These are phyloP conservation scores for Hypoxylon sp. DNA, from an alignment of 2,329 filamentous ascomycete genomes.

Conservation along the genomic window DNA sequence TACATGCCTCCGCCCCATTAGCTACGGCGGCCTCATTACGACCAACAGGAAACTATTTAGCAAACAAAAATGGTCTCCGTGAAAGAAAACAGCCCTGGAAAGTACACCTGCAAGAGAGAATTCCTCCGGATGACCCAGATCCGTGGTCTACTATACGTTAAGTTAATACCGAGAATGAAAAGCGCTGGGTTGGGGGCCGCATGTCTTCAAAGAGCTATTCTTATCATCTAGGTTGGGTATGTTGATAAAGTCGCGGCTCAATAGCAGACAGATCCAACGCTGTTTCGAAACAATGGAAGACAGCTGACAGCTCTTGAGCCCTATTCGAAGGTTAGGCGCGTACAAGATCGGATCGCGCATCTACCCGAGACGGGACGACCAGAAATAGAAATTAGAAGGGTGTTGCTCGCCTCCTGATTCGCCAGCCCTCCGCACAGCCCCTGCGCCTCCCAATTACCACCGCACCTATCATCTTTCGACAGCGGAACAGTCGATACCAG, in stretches of 20 bases:
- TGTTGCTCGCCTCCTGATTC: conserved; percentile 30
- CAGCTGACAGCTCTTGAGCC: conserved; percentile 25
- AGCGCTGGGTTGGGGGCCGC: conserved; percentile 9
- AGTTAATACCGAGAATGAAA: background rate
- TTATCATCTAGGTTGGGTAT: conserved; percentile 29
- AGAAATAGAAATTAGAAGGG: conserved; percentile 40
- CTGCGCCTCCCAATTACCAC: background rate
- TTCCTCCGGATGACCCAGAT: conserved; percentile 29
- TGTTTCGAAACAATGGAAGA: conserved; percentile 41
- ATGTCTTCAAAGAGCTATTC: conserved; percentile 8
- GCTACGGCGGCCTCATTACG: conserved; percentile 9
- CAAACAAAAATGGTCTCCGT: background rate
- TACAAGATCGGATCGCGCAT: conserved; percentile 28
- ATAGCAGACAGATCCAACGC: background rate
- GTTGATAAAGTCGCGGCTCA: background rate
- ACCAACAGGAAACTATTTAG: conserved; percentile 1
- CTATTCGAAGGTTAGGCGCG: conserved; percentile 25
- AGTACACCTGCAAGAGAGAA: conserved; percentile 10
- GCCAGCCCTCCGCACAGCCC: conserved; percentile 34
- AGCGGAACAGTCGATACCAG: background rate
- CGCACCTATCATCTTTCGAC: background rate
- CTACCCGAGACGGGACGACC: conserved; percentile 23
- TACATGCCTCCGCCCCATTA: conserved; percentile 22
- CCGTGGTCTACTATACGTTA: conserved; percentile 23
- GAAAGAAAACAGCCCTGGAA: background rate